These are phyloP conservation scores for Colletotrichum cuscutae DNA, from an alignment of 2,329 filamentous ascomycete genomes.

Conservation along the genomic window DNA sequence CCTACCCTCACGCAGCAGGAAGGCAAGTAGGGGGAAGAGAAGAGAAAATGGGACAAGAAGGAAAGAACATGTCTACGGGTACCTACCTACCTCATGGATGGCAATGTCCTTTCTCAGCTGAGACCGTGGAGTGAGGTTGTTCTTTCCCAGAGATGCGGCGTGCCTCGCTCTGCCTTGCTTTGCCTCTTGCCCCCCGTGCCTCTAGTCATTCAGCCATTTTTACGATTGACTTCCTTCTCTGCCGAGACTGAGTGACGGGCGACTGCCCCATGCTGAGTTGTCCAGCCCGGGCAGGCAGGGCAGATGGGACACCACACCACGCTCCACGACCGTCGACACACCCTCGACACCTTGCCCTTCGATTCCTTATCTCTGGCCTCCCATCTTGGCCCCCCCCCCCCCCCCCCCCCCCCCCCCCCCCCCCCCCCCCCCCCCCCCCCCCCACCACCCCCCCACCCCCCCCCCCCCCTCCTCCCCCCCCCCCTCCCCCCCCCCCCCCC, in stretches of 20 bases:
- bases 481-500: too few relatives aligned
- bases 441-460: too few relatives aligned
- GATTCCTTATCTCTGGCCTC: conserved; percentile 11
- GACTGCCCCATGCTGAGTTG: neutral
- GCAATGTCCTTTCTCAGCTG: neutral
- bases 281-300: too few relatives aligned
- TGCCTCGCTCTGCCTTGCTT: neutral
- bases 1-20: neutral
- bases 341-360: neutral
- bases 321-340: neutral
- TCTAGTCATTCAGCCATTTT: neutral
- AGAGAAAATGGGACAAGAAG: neutral
- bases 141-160: neutral
- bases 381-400: conserved; percentile 6
- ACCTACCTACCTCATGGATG: too few relatives aligned
- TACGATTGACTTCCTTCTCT: neutral
- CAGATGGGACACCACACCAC: neutral
- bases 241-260: neutral
- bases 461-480: too few relatives aligned
- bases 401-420: neutral
- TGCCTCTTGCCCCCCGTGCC: neutral
- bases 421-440: neutral
- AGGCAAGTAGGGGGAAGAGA: neutral
- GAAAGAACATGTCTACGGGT: neutral
- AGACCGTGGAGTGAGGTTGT: neutral